phyloP scores from a whole-genome alignment of 768 basidiomycete genomes.

The Hypsizygus marmoreus region DNA sequence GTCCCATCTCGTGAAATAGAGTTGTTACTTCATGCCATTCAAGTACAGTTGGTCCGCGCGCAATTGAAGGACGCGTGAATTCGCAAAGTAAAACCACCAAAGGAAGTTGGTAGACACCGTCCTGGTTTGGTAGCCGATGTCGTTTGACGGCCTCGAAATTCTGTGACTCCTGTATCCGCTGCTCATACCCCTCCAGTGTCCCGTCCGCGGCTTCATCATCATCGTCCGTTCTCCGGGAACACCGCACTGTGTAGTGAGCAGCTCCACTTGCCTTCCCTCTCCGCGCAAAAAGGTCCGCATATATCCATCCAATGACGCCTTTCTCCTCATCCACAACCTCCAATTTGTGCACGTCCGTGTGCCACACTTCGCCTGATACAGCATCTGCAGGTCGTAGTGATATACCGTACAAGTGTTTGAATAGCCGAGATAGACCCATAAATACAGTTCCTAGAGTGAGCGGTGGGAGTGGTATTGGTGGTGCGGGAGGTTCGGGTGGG shows the following conservation, averaged over 20 bases:
- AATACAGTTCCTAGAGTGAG: slow-evolving; percentile 91
- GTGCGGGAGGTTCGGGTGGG: slow-evolving; percentile 73
- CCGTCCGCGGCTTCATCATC: slow-evolving; percentile 80
- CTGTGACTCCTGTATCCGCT: slow-evolving; percentile 47
- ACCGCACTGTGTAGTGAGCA: slow-evolving; percentile 97
- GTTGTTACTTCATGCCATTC: slow-evolving; percentile 95
- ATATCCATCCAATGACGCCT: slow-evolving; percentile 92
- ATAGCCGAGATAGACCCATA: slow-evolving; percentile 80
- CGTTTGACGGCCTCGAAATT: slow-evolving; percentile 68
- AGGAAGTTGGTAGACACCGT: slow-evolving; percentile 83
- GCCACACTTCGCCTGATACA: slow-evolving; percentile 85
- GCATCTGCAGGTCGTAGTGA: slow-evolving; percentile 71
- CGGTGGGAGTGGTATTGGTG: slow-evolving; percentile 70
- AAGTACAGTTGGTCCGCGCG: slow-evolving; percentile 70
- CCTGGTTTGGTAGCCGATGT: slow-evolving; percentile 57
- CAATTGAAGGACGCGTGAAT: slow-evolving; percentile 64
- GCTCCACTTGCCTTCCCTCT: slow-evolving; percentile 87
- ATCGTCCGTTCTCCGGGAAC: slow-evolving; percentile 89
- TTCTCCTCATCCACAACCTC: slow-evolving; percentile 89
- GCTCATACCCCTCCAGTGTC: slow-evolving; percentile 37
- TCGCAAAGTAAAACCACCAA: slow-evolving; percentile 91
- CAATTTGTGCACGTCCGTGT: slow-evolving; percentile 83
- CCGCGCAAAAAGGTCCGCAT: slow-evolving; percentile 87
- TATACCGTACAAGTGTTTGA: slow-evolving; percentile 86
- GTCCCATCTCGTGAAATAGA: slow-evolving; percentile 98